Percentiles rank a stretch among this genome's conserved stretches.
Conservation (phyloP, 768 basidiomycete genomes). For the Crepidotus variabilis region DNA sequence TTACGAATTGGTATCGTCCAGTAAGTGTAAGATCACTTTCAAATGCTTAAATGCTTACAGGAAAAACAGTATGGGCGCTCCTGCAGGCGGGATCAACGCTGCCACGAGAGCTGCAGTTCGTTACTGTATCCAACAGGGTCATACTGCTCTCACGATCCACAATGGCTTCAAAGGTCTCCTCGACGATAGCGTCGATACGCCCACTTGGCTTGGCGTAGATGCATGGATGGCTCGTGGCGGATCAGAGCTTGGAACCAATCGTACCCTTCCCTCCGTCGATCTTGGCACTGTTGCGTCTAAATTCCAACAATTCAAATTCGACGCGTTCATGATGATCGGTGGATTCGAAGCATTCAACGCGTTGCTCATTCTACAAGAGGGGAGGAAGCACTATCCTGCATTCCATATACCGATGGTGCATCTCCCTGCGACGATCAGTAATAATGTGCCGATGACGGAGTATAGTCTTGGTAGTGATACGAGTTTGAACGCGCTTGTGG, state of each 20-base stretch:
- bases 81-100: conserved; percentile 98
- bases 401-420: conserved; percentile 97
- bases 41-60: background rate
- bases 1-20: conserved; percentile 83
- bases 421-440: conserved; percentile 94
- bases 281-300: conserved; percentile 86
- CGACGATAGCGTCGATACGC: conserved; percentile 80
- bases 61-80: conserved; percentile 77
- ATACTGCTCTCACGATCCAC: conserved; percentile 87
- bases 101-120: conserved; percentile 93
- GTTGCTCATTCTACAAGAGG: conserved; percentile 74
- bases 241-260: conserved; percentile 97
- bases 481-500: conserved; percentile 94
- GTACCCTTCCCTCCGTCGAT: conserved; percentile 79
- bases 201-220: conserved; percentile 96
- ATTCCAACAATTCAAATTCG: conserved; percentile 80
- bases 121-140: conserved; percentile 90
- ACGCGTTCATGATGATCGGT: conserved; percentile 85
- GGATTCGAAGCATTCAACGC: conserved; percentile 94
- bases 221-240: conserved; percentile 95
- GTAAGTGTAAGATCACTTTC: conserved; percentile 39
- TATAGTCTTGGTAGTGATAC: conserved; percentile 96
- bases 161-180: conserved; percentile 96
- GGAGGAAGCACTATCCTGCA: conserved; percentile 77
- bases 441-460: conserved; percentile 97